Percentiles rank a stretch among this genome's conserved stretches.
Conservation (phyloP, 1,139 yeast genomes). For the Yamadazyma atlantica region DNA sequence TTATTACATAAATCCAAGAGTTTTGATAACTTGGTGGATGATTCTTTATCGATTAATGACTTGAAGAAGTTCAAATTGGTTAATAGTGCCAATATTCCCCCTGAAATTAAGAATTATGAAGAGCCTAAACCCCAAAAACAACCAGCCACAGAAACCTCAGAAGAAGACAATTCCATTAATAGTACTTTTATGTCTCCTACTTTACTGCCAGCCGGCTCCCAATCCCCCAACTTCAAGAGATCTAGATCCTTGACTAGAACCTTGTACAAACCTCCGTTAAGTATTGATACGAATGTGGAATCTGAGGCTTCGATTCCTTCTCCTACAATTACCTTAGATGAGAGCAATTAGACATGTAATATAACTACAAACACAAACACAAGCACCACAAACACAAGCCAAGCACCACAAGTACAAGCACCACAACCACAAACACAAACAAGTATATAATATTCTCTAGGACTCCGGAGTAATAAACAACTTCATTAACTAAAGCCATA, state of each 20-base stretch:
- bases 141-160: too few relatives aligned
- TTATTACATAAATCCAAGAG: conserved; percentile 41
- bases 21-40: conserved; percentile 27
- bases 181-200: conserved; percentile 4
- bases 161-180: conserved; percentile 6
- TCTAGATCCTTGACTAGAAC: conserved; percentile 34
- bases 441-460: too few relatives aligned
- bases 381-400: too few relatives aligned
- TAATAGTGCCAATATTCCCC: conserved; percentile 11
- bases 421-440: too few relatives aligned
- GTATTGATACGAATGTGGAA: conserved; percentile 18
- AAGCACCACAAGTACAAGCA: too few relatives aligned
- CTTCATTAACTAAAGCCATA: neutral
- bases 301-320: conserved; percentile 14
- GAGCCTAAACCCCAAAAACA: conserved; percentile 43
- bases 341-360: conserved; percentile 20
- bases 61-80: conserved; percentile 25
- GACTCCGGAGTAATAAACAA: too few relatives aligned
- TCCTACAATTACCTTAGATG: conserved; percentile 46
- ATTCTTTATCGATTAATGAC: conserved; percentile 23
- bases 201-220: neutral
- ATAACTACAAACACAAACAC: too few relatives aligned
- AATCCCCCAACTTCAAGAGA: conserved; percentile 11
- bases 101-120: conserved; percentile 20
- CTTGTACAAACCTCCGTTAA: conserved; percentile 34